These are phyloP conservation scores for Pisolithus tinctorius DNA, from an alignment of 768 basidiomycete species.

Conservation along the genomic window DNA sequence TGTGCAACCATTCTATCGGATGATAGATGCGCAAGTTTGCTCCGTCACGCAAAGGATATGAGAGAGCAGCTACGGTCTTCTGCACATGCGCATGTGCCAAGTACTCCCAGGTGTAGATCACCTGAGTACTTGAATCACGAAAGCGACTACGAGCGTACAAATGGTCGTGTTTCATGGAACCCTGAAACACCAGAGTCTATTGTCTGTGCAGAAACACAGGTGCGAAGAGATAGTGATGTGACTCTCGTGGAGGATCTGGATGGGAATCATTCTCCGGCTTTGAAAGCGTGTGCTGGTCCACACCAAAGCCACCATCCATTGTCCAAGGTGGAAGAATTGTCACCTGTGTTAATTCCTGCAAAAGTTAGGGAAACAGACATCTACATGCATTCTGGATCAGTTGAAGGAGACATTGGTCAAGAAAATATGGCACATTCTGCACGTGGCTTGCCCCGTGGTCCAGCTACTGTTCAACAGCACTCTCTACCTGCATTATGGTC, in stretches of 20 bases:
- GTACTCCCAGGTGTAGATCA: conserved; percentile 1
- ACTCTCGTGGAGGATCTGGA: conserved; percentile 15
- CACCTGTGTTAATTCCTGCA: background rate
- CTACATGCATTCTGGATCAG: background rate
- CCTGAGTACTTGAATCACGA: conserved; percentile 6
- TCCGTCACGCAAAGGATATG: conserved; percentile 21
- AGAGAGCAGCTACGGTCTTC: conserved; percentile 13
- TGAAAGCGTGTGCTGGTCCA: conserved; percentile 1
- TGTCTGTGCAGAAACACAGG: conserved; percentile 6
- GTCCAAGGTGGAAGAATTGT: background rate
- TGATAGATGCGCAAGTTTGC: conserved; percentile 15
- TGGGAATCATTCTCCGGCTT: conserved; percentile 10
- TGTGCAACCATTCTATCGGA: conserved; percentile 23
- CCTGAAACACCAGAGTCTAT: conserved; percentile 1
- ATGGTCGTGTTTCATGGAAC: background rate
- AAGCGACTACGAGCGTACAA: conserved; percentile 1
- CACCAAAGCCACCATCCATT: background rate
- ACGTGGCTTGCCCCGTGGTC: too few species aligned
- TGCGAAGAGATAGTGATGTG: conserved; percentile 20
- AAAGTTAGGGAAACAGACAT: background rate
- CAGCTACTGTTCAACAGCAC: conserved; percentile 2
- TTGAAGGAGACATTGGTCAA: background rate
- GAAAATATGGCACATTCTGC: background rate
- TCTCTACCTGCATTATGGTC: conserved; percentile 23
- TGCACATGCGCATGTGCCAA: background rate